Conservation (phyloP, 345 rosid species). For the Dimocarpus longan region DNA sequence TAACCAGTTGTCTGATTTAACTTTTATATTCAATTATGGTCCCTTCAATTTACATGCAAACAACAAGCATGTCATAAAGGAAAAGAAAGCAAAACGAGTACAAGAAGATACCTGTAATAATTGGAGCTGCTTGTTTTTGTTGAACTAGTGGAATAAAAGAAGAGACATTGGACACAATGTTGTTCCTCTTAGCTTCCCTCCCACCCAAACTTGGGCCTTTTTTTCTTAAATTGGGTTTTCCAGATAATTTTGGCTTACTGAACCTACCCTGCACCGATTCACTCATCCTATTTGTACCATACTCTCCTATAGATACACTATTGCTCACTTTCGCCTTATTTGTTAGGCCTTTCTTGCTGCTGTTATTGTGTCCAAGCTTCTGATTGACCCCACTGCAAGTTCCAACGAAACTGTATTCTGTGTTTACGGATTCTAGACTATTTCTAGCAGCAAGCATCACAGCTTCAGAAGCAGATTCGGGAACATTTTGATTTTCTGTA, state of each 20-base stretch:
- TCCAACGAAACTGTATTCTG: constrained; percentile 51
- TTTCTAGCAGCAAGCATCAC: constrained; percentile 48
- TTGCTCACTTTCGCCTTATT: constrained; percentile 50
- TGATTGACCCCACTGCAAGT: constrained; percentile 44
- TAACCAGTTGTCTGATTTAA: no score
- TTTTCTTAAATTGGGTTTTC: constrained; percentile 46
- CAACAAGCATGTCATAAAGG: background rate
- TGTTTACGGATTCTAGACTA: constrained; percentile 69
- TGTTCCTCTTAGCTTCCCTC: constrained; percentile 58
- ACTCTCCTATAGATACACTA: constrained; percentile 30
- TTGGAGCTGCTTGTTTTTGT: constrained; percentile 66
- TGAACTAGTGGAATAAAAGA: constrained; percentile 87
- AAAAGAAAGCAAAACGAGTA: background rate
- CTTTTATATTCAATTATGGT: no score
- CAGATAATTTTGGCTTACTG: constrained; percentile 63
- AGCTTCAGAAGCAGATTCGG: constrained; percentile 49
- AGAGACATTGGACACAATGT: constrained; percentile 73
- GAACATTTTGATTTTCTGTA: constrained; percentile 41
- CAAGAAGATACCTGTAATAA: constrained; percentile 53
- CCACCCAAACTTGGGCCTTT: constrained; percentile 42
- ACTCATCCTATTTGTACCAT: constrained; percentile 36
- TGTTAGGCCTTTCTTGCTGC: constrained; percentile 48
- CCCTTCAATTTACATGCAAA: no score
- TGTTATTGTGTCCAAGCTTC: constrained; percentile 42
- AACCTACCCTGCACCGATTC: constrained; percentile 52